Evolutionary conservation across 257 asterid genomes (phyloP).

Genomic region (Solanum boliviense): DNA sequence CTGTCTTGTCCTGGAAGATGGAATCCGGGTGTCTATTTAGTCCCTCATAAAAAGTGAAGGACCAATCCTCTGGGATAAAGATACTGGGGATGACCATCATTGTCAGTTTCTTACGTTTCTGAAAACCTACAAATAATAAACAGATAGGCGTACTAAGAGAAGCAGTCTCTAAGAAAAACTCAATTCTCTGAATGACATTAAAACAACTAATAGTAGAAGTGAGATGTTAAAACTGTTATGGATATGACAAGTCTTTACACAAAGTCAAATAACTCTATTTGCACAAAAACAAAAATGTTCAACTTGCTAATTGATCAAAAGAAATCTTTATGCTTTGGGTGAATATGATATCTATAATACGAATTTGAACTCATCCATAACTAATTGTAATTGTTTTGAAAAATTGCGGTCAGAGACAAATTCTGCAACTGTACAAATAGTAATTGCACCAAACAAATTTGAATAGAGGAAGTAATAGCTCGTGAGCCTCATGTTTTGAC

Average conservation of each 20-base stretch:
- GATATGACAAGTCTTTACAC: background rate
- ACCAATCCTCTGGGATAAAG: slow-evolving; percentile 96
- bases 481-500: background rate
- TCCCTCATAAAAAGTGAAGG: slow-evolving; percentile 96
- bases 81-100: slow-evolving; percentile 97
- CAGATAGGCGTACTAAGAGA: slow-evolving; percentile 1
- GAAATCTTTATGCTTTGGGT: background rate
- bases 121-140: slow-evolving; percentile 33
- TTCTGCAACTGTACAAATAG: background rate
- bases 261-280: background rate
- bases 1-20: slow-evolving; percentile 79
- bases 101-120: slow-evolving; percentile 74
- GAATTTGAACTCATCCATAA: background rate
- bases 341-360: background rate
- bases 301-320: background rate
- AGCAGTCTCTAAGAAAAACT: background rate
- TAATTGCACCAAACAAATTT: background rate
- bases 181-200: background rate
- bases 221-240: background rate
- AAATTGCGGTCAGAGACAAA: background rate
- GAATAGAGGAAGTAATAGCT: background rate
- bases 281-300: background rate
- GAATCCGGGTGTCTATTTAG: slow-evolving; percentile 92
- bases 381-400: background rate
- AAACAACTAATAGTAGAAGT: background rate